Percentiles rank a stretch among this genome's conserved stretches.
Evolutionary conservation across 495 filamentous ascomycete species (phyloP).

Genomic region (Penicillium ucsense): DNA sequence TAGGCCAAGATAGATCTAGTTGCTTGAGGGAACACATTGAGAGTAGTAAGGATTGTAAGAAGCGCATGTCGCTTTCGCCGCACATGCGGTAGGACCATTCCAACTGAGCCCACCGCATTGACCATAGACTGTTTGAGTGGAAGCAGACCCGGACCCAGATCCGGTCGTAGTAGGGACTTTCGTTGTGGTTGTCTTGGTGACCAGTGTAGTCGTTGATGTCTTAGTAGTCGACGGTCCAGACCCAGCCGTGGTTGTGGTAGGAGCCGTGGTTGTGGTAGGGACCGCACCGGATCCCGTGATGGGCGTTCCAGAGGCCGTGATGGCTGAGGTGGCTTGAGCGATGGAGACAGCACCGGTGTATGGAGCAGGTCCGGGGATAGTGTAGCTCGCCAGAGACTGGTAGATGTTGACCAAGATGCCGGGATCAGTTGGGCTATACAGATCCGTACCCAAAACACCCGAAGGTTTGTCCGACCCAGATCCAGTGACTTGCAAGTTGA

Average conservation of each 20-base stretch:
- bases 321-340: conserved; percentile 11
- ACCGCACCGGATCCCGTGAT: conserved; percentile 6
- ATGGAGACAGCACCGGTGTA: conserved; percentile 24
- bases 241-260: conserved; percentile 1
- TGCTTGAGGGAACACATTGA: conserved; percentile 33
- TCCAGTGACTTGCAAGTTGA: conserved; percentile 63
- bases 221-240: conserved; percentile 1
- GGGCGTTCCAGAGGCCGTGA: conserved; percentile 18
- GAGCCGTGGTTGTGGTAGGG: conserved; percentile 1
- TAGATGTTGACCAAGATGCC: conserved; percentile 58
- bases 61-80: conserved; percentile 31
- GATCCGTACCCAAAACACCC: conserved; percentile 46
- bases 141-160: neutral
- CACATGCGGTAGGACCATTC: conserved; percentile 37
- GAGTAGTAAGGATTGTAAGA: conserved; percentile 39
- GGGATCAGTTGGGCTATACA: conserved; percentile 50
- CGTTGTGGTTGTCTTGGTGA: conserved; percentile 1
- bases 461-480: conserved; percentile 44
- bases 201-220: neutral
- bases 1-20: neutral
- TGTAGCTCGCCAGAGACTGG: conserved; percentile 33
- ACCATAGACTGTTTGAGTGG: conserved; percentile 23
- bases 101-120: conserved; percentile 44
- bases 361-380: conserved; percentile 39
- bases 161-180: conserved; percentile 1